Evolutionary conservation across 192 early-diverging fungal genomes (phyloP), one percentile per base, ranked within the genome.

Genomic region (Backusella parvicylindrica): DNA sequence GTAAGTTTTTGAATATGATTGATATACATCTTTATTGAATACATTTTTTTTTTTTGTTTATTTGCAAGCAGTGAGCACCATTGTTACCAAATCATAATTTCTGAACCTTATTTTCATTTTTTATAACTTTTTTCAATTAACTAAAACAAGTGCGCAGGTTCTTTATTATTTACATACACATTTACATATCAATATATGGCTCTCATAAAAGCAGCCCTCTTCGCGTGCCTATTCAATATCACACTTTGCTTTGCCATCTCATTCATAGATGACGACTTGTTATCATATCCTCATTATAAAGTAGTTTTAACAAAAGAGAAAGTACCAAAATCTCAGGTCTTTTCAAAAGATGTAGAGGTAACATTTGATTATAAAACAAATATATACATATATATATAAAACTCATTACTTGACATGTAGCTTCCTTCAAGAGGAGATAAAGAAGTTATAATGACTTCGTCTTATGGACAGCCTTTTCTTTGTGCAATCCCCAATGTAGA

Each of bases 401-500:
- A 30, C 32, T 26, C 9, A 72, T 56, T 56, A 5, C 0, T 26
- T 60, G 23, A 12, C 8, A 1, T 28, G 26, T 60, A 60, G 53
- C 53, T 60, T 13, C 53, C 53, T 12, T 60, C 53, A 60, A 60
- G 53, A 60, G 53, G 53, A 28, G 35, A 71, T 7, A 80, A 77
- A 6, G 75, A 65, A 35, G 36, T 85, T 2, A 66, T 86, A 9
- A 85, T 89, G 84, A 83, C 70, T 4, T 72, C 73, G 18, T 43
- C 83, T 6, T 74, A 73, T 6, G 83, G 86, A 3, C 83, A 86
- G 32, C 81, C 74, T 32, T 88, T 86, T 68, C 37, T 86, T 21
- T 92, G 91, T 53, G 79, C 80, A 36, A 86, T 91, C 53, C 90
- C 91, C 1, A 76, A 76, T 7, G 71, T 89, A 30, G 77, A 37